Base-by-base conservation (phyloP, 305 asterid genomes). In the Andrographis paniculata region DNA sequence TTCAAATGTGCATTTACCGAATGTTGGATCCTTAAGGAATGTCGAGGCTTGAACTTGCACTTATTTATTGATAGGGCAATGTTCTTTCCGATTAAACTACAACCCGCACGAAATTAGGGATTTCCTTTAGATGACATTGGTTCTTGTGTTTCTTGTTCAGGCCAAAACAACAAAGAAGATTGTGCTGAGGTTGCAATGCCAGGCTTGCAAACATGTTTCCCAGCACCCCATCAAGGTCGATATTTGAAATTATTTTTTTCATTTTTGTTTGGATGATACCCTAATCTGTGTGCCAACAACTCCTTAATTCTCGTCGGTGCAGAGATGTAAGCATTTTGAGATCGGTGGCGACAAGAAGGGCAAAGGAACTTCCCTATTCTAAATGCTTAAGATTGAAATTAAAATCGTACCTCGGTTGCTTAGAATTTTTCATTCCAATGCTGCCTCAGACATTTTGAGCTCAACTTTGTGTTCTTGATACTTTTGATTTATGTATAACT, bases 151-250 rank as follows among this genome's bases (percentile, higher is more conserved):
- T 48, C 24, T 30, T 44, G 20, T 15, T 14, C 42, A 62, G 74
- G 74, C 73, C 2, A 67, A 67, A 58, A 62, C 69, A 0, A 67
- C 73, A 0, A 66, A 66, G n/a, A n/a, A n/a, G n/a, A n/a, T n/a
- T n/a, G n/a, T n/a, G n/a, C n/a, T n/a, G n/a, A n/a, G 73, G 65
- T 48, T 61, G 51, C 73, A 67, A 33, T 67, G 73, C 65, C 73
- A 67, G 45, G 40, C 68, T 14, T 67, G 68, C 65, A 67, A 67
- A 45, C 73, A 67, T 45, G 45, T 57, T 8, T 67, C 65, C 19
- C 65, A 60, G 49, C 65, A 60, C 19, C 44, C 65, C 0, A 60
- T 60, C 49, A 52, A 60, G 73, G 73, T 62, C 24, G 6, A 54
- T 19, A 8, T 41, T 21, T 41, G 6, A 15, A 39, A 17, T 21